These are phyloP conservation scores for Macrophomina tecta DNA, from an alignment of 2,329 filamentous ascomycete species.

Conservation along the genomic window DNA sequence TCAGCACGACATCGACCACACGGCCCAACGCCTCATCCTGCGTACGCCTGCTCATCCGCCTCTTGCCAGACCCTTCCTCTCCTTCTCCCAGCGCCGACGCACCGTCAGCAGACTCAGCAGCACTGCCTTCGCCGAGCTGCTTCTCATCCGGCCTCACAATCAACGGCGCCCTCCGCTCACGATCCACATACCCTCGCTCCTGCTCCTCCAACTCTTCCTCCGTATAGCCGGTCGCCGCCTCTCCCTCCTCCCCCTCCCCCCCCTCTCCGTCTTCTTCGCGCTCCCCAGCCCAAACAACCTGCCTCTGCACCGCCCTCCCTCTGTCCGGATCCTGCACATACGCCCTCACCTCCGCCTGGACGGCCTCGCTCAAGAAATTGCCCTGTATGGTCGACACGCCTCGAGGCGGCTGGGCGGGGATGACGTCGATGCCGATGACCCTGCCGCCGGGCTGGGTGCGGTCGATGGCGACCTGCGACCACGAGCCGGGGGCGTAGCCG, in stretches of 20 bases:
- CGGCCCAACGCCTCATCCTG: conserved; percentile 54
- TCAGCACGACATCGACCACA: conserved; percentile 89
- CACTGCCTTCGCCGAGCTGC: conserved; percentile 27
- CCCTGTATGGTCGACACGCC: conserved; percentile 96
- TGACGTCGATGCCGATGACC: conserved; percentile 90
- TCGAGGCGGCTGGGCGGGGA: conserved; percentile 86
- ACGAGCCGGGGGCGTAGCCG: conserved; percentile 75
- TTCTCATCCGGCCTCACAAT: conserved; percentile 33
- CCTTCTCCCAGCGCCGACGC: conserved; percentile 23
- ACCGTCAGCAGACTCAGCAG: background rate
- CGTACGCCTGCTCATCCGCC: conserved; percentile 39
- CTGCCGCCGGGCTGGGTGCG: conserved; percentile 77
- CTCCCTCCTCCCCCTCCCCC: conserved; percentile 51
- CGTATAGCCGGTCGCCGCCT: conserved; percentile 40
- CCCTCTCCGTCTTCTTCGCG: conserved; percentile 44
- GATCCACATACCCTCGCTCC: conserved; percentile 68
- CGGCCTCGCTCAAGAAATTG: conserved; percentile 78
- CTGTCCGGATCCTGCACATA: conserved; percentile 72
- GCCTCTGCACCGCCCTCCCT: conserved; percentile 56
- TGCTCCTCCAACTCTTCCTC: conserved; percentile 35
- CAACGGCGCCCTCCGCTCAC: conserved; percentile 60
- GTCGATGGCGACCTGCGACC: conserved; percentile 80
- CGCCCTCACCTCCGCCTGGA: conserved; percentile 77
- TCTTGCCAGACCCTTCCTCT: conserved; percentile 26
- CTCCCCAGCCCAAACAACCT: conserved; percentile 32